Conservation (phyloP, 2,329 filamentous ascomycete species). For the Calonectria pteridis region DNA sequence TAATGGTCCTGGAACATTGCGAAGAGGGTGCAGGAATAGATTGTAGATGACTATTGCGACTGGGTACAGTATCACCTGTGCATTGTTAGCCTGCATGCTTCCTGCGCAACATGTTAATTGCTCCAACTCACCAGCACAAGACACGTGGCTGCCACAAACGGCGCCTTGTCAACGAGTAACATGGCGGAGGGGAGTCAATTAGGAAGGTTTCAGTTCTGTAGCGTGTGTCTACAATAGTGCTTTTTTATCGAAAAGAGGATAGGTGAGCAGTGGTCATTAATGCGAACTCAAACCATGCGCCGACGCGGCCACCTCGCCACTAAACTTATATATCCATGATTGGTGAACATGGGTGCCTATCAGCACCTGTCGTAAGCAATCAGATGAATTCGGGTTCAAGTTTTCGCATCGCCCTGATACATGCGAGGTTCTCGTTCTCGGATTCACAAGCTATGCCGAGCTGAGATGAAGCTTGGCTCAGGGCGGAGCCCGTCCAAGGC, state of each 20-base stretch:
- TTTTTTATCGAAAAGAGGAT: not conserved
- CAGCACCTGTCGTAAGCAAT: not conserved
- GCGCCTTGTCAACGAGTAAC: not conserved
- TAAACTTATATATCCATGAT: not conserved
- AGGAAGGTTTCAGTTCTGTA: not conserved
- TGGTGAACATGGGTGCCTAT: not conserved
- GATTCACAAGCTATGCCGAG: not conserved
- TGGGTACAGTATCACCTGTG: not conserved
- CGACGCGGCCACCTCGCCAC: not conserved
- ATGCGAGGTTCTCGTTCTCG: not conserved
- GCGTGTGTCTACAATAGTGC: not conserved
- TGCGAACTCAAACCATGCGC: not conserved
- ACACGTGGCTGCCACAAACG: not conserved
- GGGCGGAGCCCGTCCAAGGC: not conserved
- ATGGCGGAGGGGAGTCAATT: not conserved
- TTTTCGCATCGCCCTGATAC: not conserved
- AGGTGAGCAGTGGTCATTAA: not conserved
- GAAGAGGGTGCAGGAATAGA: conserved; percentile 10
- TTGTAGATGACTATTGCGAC: not conserved
- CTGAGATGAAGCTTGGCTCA: not conserved
- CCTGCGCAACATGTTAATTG: not conserved
- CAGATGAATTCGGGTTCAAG: not conserved
- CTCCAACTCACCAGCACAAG: not conserved
- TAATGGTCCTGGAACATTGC: conserved; percentile 15
- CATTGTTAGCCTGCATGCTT: not conserved